phyloP scores from a whole-genome alignment of 2,329 filamentous ascomycete species.

The Colletotrichum tropicale region DNA sequence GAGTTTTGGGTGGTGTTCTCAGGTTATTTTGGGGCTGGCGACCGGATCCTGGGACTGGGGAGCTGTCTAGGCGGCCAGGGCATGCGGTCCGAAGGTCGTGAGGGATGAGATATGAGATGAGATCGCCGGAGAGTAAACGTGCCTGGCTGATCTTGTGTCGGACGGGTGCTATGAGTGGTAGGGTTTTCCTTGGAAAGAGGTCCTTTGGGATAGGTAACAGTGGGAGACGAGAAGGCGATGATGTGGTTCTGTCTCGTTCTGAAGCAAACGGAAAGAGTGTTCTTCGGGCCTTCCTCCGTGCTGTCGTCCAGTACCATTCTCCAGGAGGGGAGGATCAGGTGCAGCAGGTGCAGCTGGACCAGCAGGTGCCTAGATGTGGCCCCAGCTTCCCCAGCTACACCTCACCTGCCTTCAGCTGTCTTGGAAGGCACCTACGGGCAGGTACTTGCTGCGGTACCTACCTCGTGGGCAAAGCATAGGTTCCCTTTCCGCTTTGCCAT shows the following conservation, averaged over 20 bases:
- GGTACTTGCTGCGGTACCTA: not conserved
- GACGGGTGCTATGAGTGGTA: not conserved
- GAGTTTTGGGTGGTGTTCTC: conserved; percentile 4
- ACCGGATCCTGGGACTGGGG: not conserved
- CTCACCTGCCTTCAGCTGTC: not conserved
- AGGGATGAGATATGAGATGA: not conserved
- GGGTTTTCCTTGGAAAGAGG: not conserved
- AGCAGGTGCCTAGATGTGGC: conserved; percentile 1
- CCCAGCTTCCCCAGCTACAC: conserved; percentile 7
- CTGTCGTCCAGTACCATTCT: not conserved
- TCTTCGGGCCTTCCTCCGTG: not conserved
- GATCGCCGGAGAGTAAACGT: not conserved
- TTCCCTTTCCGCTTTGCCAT: not conserved
- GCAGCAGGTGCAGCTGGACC: not conserved
- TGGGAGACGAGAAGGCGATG: not conserved
- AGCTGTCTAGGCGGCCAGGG: not conserved
- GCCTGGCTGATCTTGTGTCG: not conserved
- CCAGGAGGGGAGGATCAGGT: not conserved
- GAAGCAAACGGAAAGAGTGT: not conserved
- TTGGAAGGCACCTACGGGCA: not conserved
- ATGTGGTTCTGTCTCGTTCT: not conserved
- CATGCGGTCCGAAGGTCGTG: not conserved
- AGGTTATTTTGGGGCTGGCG: not conserved
- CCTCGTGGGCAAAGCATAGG: not conserved
- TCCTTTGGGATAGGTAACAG: not conserved